These are phyloP conservation scores for Lolium multiflorum DNA, from an alignment of 176 grass and related monocot genomes.

Conservation along the genomic window DNA sequence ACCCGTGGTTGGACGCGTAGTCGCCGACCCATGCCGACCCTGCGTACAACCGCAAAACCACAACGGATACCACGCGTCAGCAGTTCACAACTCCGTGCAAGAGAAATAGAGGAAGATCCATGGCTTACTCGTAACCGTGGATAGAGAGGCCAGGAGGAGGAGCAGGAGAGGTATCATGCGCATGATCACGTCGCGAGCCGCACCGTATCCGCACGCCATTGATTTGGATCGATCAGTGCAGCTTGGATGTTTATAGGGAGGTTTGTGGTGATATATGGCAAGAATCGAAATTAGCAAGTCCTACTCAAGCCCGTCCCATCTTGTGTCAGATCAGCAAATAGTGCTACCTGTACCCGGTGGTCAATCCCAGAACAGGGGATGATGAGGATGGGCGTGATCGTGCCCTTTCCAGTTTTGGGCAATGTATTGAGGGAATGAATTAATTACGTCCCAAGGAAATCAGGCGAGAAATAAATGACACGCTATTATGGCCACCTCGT, in stretches of 20 bases:
- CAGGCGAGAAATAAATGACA: too few species aligned
- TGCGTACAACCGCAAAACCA: neutral
- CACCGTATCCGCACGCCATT: neutral
- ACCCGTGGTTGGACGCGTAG: constrained; percentile 34
- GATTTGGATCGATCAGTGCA: neutral
- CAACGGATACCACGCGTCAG: neutral
- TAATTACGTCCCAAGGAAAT: too few species aligned
- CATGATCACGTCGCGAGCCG: neutral
- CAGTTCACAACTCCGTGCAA: neutral
- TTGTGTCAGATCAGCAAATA: too few species aligned
- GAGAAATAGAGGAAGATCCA: neutral
- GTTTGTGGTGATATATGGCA: neutral
- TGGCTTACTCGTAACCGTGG: constrained; percentile 21
- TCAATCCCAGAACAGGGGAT: too few species aligned
- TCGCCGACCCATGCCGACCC: constrained; percentile 44
- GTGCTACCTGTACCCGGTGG: too few species aligned
- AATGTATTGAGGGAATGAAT: too few species aligned
- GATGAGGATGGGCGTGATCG: too few species aligned
- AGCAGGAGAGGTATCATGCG: neutral
- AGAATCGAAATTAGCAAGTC: neutral
- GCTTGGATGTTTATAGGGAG: neutral
- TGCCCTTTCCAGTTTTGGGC: too few species aligned
- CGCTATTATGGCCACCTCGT: too few species aligned
- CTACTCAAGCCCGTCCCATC: neutral
- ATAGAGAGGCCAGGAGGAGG: neutral